phyloP scores from a whole-genome alignment of 1,284 basidiomycete species.

The Sporisorium sorghi region DNA sequence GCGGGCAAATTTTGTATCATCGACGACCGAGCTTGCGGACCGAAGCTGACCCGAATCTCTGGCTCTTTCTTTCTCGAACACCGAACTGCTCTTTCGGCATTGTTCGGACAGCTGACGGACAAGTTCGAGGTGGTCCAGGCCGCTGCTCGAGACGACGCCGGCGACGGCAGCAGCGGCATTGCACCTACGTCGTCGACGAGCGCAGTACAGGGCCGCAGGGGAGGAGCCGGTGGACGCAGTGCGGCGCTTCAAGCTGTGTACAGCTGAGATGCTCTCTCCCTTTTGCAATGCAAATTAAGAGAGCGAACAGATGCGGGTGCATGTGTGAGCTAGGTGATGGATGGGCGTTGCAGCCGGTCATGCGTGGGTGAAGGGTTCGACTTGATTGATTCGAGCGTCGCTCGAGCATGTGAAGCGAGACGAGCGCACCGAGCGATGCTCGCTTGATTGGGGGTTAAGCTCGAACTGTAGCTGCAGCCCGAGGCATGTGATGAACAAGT shows the following conservation, averaged over 20 bases:
- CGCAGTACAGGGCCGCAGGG: slow-evolving; percentile 9
- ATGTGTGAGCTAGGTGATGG: too few relatives aligned
- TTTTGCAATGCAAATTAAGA: too few relatives aligned
- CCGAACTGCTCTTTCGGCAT: neutral
- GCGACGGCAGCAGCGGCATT: slow-evolving; percentile 20
- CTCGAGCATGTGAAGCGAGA: too few relatives aligned
- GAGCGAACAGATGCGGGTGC: too few relatives aligned
- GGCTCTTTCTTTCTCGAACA: neutral
- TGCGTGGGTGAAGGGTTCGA: too few relatives aligned
- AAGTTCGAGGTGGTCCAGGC: slow-evolving; percentile 58
- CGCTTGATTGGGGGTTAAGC: too few relatives aligned
- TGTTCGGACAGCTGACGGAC: slow-evolving; percentile 54
- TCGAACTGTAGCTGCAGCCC: too few relatives aligned
- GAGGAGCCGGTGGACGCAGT: slow-evolving; percentile 15
- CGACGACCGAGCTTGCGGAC: neutral
- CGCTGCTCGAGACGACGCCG: slow-evolving; percentile 20
- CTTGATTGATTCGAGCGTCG: too few relatives aligned
- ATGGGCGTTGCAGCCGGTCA: too few relatives aligned
- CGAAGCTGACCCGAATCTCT: slow-evolving; percentile 17
- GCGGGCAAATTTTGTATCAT: slow-evolving; percentile 2
- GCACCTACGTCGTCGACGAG: neutral
- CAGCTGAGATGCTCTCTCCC: too few relatives aligned
- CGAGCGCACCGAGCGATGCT: too few relatives aligned
- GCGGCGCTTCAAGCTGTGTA: slow-evolving; percentile 33
- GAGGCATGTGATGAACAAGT: too few relatives aligned